These are phyloP conservation scores for Ustilago vetiveriae DNA, from an alignment of 1,284 basidiomycete genomes.

Conservation along the genomic window DNA sequence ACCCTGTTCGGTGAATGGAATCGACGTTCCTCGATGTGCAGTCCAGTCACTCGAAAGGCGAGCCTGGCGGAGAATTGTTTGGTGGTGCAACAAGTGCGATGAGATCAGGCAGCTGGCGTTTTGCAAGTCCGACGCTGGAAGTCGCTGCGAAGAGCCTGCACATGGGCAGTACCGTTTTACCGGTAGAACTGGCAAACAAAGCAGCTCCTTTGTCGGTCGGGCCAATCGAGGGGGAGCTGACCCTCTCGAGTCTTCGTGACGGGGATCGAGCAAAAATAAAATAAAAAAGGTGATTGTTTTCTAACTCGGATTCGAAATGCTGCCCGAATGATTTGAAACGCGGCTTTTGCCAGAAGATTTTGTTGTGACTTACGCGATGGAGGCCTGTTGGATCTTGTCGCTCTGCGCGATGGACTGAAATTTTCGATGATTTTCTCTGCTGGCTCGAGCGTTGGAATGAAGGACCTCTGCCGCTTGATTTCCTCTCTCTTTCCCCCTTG, in stretches of 20 bases:
- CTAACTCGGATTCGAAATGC: neutral
- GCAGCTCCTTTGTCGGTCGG: too few species aligned
- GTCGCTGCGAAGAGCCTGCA: too few species aligned
- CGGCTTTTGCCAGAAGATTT: too few species aligned
- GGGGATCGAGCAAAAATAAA: too few species aligned
- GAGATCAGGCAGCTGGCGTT: neutral
- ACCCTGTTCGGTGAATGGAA: too few species aligned
- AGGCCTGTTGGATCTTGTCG: neutral
- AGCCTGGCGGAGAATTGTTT: neutral
- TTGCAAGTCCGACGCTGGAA: neutral
- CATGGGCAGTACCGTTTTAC: neutral
- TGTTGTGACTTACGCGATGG: neutral
- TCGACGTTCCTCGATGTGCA: too few species aligned
- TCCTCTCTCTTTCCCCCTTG: too few species aligned
- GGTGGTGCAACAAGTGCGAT: neutral
- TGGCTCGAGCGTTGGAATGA: slow-evolving; percentile 9
- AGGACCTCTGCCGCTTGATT: too few species aligned
- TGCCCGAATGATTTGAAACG: neutral
- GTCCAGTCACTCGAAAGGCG: neutral
- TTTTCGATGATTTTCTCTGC: neutral
- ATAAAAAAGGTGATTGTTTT: neutral
- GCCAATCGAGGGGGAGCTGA: too few species aligned
- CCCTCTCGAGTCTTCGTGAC: too few species aligned
- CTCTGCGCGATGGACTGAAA: too few species aligned
- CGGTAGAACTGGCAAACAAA: neutral